Conservation (phyloP, 2,329 filamentous ascomycete species). For the Alternaria sp. region DNA sequence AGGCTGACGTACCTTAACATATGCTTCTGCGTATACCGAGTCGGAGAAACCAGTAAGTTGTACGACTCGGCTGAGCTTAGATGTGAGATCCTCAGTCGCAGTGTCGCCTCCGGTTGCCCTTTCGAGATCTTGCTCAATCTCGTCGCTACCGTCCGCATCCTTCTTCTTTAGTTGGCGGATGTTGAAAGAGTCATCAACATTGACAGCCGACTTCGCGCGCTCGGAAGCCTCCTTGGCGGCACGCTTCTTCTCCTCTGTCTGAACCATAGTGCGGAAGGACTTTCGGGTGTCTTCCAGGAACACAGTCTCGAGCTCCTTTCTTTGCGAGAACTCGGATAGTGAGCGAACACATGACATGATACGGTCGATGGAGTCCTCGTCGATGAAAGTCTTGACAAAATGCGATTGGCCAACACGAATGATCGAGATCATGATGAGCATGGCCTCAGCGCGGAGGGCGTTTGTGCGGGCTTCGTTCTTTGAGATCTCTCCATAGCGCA, state of each 20-base stretch:
- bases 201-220: slow-evolving; percentile 90
- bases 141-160: slow-evolving; percentile 77
- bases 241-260: slow-evolving; percentile 96
- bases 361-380: slow-evolving; percentile 97
- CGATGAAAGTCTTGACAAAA: slow-evolving; percentile 95
- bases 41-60: slow-evolving; percentile 98
- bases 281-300: slow-evolving; percentile 95
- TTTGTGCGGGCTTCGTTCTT: slow-evolving; percentile 86
- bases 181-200: slow-evolving; percentile 92
- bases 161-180: slow-evolving; percentile 95
- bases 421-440: slow-evolving; percentile 99
- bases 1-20: slow-evolving; percentile 73
- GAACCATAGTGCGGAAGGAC: slow-evolving; percentile 96
- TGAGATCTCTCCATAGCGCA: slow-evolving; percentile 95
- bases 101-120: slow-evolving; percentile 92
- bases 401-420: slow-evolving; percentile 98
- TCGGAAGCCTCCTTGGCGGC: slow-evolving; percentile 92
- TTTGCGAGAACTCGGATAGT: slow-evolving; percentile 85
- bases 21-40: slow-evolving; percentile 97
- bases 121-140: slow-evolving; percentile 88
- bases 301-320: slow-evolving; percentile 88
- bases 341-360: slow-evolving; percentile 98
- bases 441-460: slow-evolving; percentile 91
- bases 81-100: slow-evolving; percentile 82
- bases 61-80: slow-evolving; percentile 93